A percentile compares a stretch with the other conserved stretches of the same genome.
These are phyloP conservation scores for Nicotiana attenuata DNA, from an alignment of 257 asterid species.

Conservation along the genomic window DNA sequence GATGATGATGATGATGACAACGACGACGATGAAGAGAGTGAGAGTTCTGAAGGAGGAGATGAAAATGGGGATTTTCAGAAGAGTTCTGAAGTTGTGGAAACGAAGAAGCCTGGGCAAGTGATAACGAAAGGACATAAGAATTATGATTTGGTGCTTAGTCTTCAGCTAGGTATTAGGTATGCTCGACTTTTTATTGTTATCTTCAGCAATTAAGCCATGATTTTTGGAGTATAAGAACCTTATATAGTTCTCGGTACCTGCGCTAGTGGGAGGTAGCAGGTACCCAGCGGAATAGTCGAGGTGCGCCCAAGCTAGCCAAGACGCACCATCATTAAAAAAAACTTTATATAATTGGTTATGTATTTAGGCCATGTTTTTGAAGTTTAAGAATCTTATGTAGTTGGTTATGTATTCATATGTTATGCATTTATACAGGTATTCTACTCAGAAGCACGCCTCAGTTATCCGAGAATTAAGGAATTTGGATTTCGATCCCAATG, in stretches of 20 bases:
- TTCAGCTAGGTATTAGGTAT: slow-evolving; percentile 24
- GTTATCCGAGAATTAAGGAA: slow-evolving; percentile 11
- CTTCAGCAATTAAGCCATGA: neutral
- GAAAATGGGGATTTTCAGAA: slow-evolving; percentile 3
- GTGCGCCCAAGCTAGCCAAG: too few relatives aligned
- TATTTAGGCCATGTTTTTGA: neutral
- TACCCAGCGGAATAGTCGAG: too few relatives aligned
- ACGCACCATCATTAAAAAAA: too few relatives aligned
- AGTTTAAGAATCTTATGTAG: neutral
- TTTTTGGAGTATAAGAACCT: neutral
- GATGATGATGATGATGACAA: neutral
- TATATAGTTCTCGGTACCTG: neutral
- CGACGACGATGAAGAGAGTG: slow-evolving; percentile 4
- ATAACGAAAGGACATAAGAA: slow-evolving; percentile 27
- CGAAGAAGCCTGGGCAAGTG: slow-evolving; percentile 24
- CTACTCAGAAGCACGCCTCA: slow-evolving; percentile 20
- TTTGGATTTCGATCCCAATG: slow-evolving; percentile 25
- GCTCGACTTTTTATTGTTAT: neutral
- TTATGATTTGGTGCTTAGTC: slow-evolving; percentile 21
- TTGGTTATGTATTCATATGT: neutral
- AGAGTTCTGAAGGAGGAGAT: slow-evolving; percentile 13
- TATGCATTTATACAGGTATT: slow-evolving; percentile 11
- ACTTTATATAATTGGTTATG: too few relatives aligned
- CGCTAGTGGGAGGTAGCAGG: too few relatives aligned
- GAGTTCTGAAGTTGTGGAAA: slow-evolving; percentile 20